phyloP scores from a whole-genome alignment of 1,284 basidiomycete genomes.

The Apiotrichum gracile region DNA sequence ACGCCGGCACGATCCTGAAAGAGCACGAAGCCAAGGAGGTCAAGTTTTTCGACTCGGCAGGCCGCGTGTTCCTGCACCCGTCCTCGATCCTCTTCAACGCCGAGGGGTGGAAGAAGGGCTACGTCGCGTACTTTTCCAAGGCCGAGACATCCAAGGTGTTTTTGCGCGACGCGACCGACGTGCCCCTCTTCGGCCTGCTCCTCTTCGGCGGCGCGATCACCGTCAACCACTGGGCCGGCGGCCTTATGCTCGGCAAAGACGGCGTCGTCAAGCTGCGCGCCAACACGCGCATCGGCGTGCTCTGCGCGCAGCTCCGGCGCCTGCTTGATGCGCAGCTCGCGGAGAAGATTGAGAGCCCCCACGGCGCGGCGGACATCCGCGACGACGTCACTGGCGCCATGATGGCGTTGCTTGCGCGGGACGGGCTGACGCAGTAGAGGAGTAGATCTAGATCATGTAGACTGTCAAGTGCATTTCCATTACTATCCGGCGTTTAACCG shows the following conservation, averaged over 20 bases:
- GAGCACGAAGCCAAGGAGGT: conserved; percentile 76
- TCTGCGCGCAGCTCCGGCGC: conserved; percentile 80
- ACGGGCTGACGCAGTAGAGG: conserved; percentile 33
- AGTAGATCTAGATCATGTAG: no score
- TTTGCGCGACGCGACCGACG: conserved; percentile 81
- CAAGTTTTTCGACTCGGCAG: conserved; percentile 61
- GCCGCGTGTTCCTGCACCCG: conserved; percentile 58
- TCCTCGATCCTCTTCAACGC: conserved; percentile 72
- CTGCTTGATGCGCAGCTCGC: conserved; percentile 66
- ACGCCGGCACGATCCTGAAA: conserved; percentile 70
- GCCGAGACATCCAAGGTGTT: conserved; percentile 80
- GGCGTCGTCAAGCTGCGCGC: conserved; percentile 65
- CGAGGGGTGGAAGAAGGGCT: conserved; percentile 64
- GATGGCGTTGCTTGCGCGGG: conserved; percentile 57
- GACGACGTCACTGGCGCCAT: conserved; percentile 64
- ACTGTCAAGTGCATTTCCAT: no score
- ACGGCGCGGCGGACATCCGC: conserved; percentile 49
- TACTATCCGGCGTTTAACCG: no score
- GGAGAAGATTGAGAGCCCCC: conserved; percentile 48
- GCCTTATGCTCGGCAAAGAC: conserved; percentile 59
- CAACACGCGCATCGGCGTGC: conserved; percentile 79
- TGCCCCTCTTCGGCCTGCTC: conserved; percentile 74
- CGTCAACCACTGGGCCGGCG: conserved; percentile 71
- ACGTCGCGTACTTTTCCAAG: conserved; percentile 77
- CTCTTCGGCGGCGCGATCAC: conserved; percentile 75